Base-by-base conservation (phyloP, 768 basidiomycete species). In the Stropharia rugosoannulata region DNA sequence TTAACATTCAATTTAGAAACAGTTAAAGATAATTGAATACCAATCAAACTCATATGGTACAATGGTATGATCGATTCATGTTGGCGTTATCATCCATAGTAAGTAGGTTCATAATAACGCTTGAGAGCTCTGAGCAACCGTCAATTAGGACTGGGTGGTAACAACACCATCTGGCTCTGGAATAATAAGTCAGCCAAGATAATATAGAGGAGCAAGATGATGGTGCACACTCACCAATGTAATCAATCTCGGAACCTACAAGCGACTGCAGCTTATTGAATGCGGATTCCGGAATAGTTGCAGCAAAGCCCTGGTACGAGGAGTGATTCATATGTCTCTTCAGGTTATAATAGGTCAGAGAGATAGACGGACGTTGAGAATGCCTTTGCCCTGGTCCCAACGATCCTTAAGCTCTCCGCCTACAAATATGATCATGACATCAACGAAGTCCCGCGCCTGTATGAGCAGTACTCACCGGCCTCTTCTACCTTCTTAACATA, bases 161-260 rank as follows among this genome's bases (percentile, higher is more conserved):
- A 66, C 63, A 29, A 57, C 45, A 41, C 63, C 54, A 44, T 66
- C 65, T 10, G 59, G 59, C 55, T 66, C 65, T 66, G 44, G 15
- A 37, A 25, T 11, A 22, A 2, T 13, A n/a, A 38, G 35, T 49
- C n/a, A 18, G 15, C 29, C 29, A 29, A 13, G 2, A 19, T 27
- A 13, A 9, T 29, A 9, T n/a, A 15, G 19, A 42, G 19, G 22
- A 9, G 11, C 22, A 15, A 41, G 29, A 3, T 8, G 12, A 41
- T 32, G 27, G 29, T 12, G 37, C 27, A 10, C 16, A 42, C 59
- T 19, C 35, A 66, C 65, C 65, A 32, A 66, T 63, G 43, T 59
- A 64, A 5, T 29, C 29, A 38, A 66, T 55, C 18, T 51, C 58
- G 36, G 51, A 54, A 15, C 43, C 55, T 7, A 32, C 46, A 9